Conservation (phyloP, 345 rosid genomes). For the Garcia nutans region DNA sequence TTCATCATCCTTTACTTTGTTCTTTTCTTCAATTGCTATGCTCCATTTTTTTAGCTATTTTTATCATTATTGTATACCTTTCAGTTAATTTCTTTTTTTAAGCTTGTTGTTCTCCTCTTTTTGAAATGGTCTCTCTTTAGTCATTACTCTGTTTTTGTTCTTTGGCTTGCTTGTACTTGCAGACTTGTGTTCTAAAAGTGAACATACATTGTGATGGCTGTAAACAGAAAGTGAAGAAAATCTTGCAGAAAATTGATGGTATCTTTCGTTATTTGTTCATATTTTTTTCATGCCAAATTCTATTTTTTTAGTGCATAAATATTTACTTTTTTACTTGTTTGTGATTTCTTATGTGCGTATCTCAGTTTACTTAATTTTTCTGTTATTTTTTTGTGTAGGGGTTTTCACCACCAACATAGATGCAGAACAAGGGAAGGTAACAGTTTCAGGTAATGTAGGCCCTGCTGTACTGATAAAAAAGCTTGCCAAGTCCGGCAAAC, state of each 20-base stretch:
- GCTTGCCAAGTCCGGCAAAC: constrained; percentile 87
- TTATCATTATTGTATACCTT: no score
- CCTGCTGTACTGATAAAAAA: constrained; percentile 71
- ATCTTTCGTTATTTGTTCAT: neutral
- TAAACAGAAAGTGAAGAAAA: constrained; percentile 84
- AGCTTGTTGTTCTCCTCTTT: neutral
- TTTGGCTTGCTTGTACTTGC: constrained; percentile 46
- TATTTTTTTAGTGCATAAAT: neutral
- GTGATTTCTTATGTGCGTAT: neutral
- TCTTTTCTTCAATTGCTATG: constrained; percentile 8
- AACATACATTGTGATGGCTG: constrained; percentile 98
- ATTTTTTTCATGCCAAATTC: neutral
- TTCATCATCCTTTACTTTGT: neutral
- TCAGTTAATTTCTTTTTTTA: no score
- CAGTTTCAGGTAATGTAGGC: constrained; percentile 72
- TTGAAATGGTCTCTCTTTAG: constrained; percentile 8
- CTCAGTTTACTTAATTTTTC: constrained; percentile 9
- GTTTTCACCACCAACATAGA: constrained; percentile 73
- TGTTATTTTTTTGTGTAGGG: constrained; percentile 41
- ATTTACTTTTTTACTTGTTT: neutral
- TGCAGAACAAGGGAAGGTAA: constrained; percentile 82
- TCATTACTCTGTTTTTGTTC: constrained; percentile 17
- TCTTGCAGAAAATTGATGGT: constrained; percentile 94
- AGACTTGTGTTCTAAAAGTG: constrained; percentile 94
- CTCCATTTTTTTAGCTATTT: constrained; percentile 14